Percentiles rank a stretch among this genome's conserved stretches.
phyloP scores from a whole-genome alignment of 2,329 filamentous ascomycete species.

The Madurella mycetomatis region DNA sequence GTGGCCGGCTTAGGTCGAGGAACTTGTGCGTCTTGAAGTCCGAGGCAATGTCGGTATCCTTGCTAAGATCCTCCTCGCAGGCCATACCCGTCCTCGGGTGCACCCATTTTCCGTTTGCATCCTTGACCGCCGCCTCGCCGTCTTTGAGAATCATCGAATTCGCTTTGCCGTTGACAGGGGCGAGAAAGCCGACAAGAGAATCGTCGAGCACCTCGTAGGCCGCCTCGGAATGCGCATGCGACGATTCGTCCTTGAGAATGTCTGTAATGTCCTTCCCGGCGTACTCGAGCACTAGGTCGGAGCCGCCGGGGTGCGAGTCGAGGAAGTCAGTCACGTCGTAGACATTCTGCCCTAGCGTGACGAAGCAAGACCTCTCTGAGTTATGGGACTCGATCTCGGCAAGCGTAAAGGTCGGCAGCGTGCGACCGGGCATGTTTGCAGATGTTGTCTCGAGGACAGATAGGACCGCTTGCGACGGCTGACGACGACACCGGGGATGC shows the following conservation, averaged over 20 bases:
- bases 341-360: conserved; percentile 83
- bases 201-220: conserved; percentile 97
- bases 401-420: conserved; percentile 75
- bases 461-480: conserved; percentile 6
- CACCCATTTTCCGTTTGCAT: conserved; percentile 33
- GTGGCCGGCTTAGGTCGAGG: conserved; percentile 77
- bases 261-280: conserved; percentile 79
- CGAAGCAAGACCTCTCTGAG: conserved; percentile 79
- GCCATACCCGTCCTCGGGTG: conserved; percentile 80
- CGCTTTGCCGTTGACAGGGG: conserved; percentile 40
- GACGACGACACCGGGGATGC: background rate
- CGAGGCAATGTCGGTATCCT: conserved; percentile 68
- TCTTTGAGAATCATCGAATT: conserved; percentile 24
- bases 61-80: conserved; percentile 76
- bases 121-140: conserved; percentile 32
- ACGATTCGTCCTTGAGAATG: conserved; percentile 77
- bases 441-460: conserved; percentile 10
- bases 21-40: conserved; percentile 95
- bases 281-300: conserved; percentile 83
- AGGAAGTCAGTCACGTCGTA: conserved; percentile 94
- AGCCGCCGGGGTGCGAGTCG: conserved; percentile 84
- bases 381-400: conserved; percentile 80
- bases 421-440: conserved; percentile 67
- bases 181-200: conserved; percentile 75
- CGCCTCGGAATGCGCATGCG: conserved; percentile 81